Evolutionary conservation across 768 basidiomycete genomes (phyloP).

Genomic region (Tulasnella calospora): DNA sequence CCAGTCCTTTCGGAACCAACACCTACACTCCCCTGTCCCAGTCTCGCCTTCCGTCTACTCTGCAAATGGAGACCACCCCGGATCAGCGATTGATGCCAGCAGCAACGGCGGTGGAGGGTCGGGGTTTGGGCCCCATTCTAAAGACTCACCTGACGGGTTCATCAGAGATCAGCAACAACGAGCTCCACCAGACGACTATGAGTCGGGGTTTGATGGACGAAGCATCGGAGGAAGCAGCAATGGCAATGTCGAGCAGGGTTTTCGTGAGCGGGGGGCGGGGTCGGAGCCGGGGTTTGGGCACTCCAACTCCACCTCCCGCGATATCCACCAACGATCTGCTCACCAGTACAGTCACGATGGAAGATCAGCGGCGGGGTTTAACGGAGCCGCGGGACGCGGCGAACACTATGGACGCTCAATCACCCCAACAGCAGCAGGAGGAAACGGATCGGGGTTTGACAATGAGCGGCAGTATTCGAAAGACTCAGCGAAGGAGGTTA

Average conservation of each 20-base stretch:
- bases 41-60: slow-evolving; percentile 21
- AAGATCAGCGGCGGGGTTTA: slow-evolving; percentile 14
- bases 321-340: slow-evolving; percentile 13
- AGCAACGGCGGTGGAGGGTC: slow-evolving; percentile 15
- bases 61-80: slow-evolving; percentile 15
- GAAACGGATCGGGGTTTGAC: slow-evolving; percentile 16
- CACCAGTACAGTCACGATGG: slow-evolving; percentile 19
- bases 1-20: slow-evolving; percentile 27
- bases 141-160: background rate
- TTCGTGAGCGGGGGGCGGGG: slow-evolving; percentile 25
- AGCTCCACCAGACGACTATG: background rate
- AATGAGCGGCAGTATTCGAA: slow-evolving; percentile 17
- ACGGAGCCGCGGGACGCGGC: slow-evolving; percentile 18
- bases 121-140: slow-evolving; percentile 19
- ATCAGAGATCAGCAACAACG: background rate
- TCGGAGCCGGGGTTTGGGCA: slow-evolving; percentile 25
- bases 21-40: slow-evolving; percentile 21
- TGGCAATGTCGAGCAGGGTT: slow-evolving; percentile 24
- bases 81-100: slow-evolving; percentile 13
- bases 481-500: slow-evolving; percentile 23
- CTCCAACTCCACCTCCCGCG: slow-evolving; percentile 26
- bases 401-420: slow-evolving; percentile 6
- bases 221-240: background rate
- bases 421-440: background rate
- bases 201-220: slow-evolving; percentile 20